These are phyloP conservation scores for Ceratocystis alfenasii DNA, from an alignment of 2,329 filamentous ascomycete species.

Conservation along the genomic window DNA sequence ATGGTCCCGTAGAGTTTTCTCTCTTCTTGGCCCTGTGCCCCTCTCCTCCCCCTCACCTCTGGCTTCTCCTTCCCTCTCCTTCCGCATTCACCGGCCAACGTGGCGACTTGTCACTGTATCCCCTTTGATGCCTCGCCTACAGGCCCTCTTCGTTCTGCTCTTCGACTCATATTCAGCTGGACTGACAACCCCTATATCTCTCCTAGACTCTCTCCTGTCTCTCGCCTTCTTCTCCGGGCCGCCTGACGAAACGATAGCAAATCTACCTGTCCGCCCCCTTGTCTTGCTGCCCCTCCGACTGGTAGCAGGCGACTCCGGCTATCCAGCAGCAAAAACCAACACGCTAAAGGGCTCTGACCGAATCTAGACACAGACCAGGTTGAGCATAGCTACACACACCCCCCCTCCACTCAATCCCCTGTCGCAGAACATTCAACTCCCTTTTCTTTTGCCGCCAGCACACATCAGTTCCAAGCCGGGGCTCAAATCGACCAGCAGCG, in stretches of 20 bases:
- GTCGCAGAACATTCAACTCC: neutral
- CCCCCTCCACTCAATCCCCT: neutral
- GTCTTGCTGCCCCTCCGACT: neutral
- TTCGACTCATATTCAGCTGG: neutral
- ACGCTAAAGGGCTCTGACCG: neutral
- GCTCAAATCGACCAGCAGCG: neutral
- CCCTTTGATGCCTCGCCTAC: neutral
- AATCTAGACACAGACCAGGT: too few species aligned
- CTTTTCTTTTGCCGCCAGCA: conserved; percentile 2
- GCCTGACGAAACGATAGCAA: neutral
- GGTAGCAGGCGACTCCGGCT: neutral
- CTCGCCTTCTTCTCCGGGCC: neutral
- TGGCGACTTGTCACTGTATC: neutral
- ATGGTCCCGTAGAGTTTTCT: neutral
- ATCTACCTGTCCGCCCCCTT: neutral
- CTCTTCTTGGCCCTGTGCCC: neutral
- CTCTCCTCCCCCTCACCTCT: neutral
- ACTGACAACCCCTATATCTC: neutral
- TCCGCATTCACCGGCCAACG: neutral
- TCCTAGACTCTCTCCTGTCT: neutral
- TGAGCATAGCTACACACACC: neutral
- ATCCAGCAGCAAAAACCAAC: neutral
- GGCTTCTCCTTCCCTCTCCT: neutral
- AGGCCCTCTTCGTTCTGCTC: neutral
- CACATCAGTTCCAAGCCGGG: neutral